Percentiles rank a stretch among this genome's conserved stretches.
phyloP scores from a whole-genome alignment of 2,329 filamentous ascomycete species.

The Ophiocordyceps camponoti-saundersi region DNA sequence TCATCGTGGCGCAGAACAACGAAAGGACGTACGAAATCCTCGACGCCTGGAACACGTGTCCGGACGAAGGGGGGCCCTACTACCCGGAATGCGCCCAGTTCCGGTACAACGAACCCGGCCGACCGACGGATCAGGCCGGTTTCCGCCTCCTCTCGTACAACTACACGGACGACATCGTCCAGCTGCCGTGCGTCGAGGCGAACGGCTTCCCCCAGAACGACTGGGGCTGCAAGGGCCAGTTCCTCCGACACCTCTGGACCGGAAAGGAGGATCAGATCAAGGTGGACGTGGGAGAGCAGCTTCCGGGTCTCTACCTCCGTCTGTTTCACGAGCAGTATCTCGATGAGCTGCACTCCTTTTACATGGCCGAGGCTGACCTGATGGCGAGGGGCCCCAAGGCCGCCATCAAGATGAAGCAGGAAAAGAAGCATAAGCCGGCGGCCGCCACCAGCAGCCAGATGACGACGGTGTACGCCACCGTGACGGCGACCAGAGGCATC shows the following conservation, averaged over 20 bases:
- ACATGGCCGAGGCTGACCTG: constrained; percentile 17
- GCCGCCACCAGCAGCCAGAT: neutral
- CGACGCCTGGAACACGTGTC: constrained; percentile 27
- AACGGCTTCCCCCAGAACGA: constrained; percentile 24
- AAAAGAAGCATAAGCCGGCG: neutral
- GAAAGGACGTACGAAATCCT: constrained; percentile 28
- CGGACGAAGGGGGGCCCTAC: constrained; percentile 17
- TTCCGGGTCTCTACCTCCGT: constrained; percentile 17
- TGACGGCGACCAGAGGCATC: neutral
- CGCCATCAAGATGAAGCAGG: constrained; percentile 1
- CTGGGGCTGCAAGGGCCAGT: constrained; percentile 20
- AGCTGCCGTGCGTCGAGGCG: constrained; percentile 23
- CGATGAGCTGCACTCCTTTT: constrained; percentile 16
- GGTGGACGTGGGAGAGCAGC: constrained; percentile 18
- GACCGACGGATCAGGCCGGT: constrained; percentile 24
- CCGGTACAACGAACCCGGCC: constrained; percentile 16
- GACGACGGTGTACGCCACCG: neutral
- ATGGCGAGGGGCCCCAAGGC: constrained; percentile 9
- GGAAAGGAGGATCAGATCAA: constrained; percentile 22
- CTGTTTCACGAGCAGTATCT: constrained; percentile 19
- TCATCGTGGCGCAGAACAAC: constrained; percentile 35
- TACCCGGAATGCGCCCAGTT: constrained; percentile 21
- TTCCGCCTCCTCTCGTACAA: constrained; percentile 27
- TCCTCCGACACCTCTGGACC: constrained; percentile 26
- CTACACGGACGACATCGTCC: constrained; percentile 20